These are phyloP conservation scores for Musa beccarii DNA, from an alignment of 176 grass and related monocot genomes.

Conservation along the genomic window DNA sequence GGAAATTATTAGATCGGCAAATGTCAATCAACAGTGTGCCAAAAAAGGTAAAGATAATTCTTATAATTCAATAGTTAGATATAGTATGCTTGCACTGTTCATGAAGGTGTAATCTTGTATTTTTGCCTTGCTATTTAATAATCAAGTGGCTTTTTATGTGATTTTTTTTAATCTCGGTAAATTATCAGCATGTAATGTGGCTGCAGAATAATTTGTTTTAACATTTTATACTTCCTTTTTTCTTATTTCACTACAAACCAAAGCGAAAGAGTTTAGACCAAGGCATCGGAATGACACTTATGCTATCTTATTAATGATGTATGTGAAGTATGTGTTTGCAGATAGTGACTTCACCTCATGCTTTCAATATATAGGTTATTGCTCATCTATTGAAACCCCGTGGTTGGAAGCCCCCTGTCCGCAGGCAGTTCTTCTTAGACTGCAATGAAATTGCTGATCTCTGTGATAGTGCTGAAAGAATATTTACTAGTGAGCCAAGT, in stretches of 20 bases:
- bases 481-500: constrained; percentile 84
- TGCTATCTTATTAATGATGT: not conserved
- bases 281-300: too few species aligned
- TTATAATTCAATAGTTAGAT: not conserved
- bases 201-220: too few species aligned
- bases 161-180: not conserved
- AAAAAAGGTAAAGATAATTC: constrained; percentile 33
- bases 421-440: constrained; percentile 91
- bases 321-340: not conserved
- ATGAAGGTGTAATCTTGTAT: not conserved
- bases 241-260: not conserved
- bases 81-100: not conserved
- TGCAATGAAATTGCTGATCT: constrained; percentile 98
- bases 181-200: not conserved
- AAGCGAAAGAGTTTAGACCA: not conserved
- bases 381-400: constrained; percentile 89
- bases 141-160: not conserved
- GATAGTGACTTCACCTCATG: not conserved
- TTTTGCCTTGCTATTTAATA: not conserved
- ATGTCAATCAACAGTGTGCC: constrained; percentile 44
- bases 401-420: constrained; percentile 97
- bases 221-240: too few species aligned
- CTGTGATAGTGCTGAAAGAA: constrained; percentile 86
- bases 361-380: constrained; percentile 41
- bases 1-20: constrained; percentile 44